Evolutionary conservation across 768 basidiomycete genomes (phyloP).

Genomic region (Ramaria rubella): DNA sequence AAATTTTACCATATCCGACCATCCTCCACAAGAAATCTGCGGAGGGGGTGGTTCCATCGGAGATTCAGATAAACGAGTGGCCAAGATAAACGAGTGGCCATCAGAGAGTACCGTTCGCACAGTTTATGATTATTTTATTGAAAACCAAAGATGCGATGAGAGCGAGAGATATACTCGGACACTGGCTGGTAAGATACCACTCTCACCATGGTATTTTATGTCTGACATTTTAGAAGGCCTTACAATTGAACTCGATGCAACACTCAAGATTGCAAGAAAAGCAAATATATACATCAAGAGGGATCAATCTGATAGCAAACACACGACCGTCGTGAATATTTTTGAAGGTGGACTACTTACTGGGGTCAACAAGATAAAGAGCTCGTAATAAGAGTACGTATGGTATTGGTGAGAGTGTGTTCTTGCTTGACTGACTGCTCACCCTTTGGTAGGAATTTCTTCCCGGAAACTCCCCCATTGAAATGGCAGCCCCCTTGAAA

Average conservation of each 20-base stretch:
- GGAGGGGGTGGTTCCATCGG: not conserved
- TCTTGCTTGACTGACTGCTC: not conserved
- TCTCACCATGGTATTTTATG: too few species aligned
- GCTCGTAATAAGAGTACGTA: too few species aligned
- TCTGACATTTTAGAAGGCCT: not conserved
- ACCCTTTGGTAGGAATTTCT: not conserved
- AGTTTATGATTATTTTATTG: too few species aligned
- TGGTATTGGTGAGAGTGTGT: not conserved
- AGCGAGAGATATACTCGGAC: not conserved
- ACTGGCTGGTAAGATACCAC: not conserved
- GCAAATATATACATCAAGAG: not conserved
- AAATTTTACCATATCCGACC: not conserved
- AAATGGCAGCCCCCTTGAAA: not conserved
- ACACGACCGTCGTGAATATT: not conserved
- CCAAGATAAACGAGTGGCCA: not conserved
- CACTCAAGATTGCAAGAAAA: conserved; percentile 2
- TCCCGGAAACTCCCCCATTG: too few species aligned
- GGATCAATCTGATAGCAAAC: not conserved
- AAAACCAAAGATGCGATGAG: too few species aligned
- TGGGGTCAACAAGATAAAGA: conserved; percentile 5
- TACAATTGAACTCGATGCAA: too few species aligned
- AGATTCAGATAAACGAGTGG: not conserved
- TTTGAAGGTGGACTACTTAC: not conserved
- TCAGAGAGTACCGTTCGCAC: not conserved
- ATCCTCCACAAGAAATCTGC: not conserved